Evolutionary conservation across 257 asterid species (phyloP).

Genomic region (Nicotiana undulata): DNA sequence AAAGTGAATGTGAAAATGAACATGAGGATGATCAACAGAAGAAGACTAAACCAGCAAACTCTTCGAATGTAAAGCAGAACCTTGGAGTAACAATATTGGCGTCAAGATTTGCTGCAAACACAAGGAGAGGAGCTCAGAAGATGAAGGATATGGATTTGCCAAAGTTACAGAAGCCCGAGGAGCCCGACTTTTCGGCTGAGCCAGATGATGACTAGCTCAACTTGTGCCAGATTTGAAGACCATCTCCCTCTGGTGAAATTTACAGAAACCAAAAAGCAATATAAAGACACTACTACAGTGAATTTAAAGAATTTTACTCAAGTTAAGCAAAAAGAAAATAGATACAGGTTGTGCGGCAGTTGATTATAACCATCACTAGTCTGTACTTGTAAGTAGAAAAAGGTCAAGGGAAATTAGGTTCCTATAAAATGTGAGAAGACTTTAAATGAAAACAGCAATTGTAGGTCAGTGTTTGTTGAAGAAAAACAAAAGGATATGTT

Average conservation of each 20-base stretch:
- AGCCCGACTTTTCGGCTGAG: slow-evolving; percentile 71
- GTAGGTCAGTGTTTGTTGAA: neutral
- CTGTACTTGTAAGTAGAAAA: neutral
- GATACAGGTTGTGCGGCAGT: neutral
- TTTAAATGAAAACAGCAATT: neutral
- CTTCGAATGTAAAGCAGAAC: slow-evolving; percentile 33
- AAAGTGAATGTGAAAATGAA: slow-evolving; percentile 11
- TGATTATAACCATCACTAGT: neutral
- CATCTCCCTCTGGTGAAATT: neutral
- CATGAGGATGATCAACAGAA: slow-evolving; percentile 14
- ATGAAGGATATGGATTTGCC: slow-evolving; percentile 47
- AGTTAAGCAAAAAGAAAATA: neutral
- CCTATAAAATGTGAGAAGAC: neutral
- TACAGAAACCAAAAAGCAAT: neutral
- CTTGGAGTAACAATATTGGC: slow-evolving; percentile 64
- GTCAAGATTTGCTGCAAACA: slow-evolving; percentile 65
- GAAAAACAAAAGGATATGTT: neutral
- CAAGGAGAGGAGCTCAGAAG: slow-evolving; percentile 66
- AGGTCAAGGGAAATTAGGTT: neutral
- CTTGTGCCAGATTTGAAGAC: neutral
- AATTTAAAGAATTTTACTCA: neutral
- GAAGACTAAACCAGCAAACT: neutral
- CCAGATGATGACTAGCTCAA: slow-evolving; percentile 51
- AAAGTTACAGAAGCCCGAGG: slow-evolving; percentile 61
- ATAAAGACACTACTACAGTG: neutral